Percentiles rank a stretch among this genome's conserved stretches.
These are phyloP conservation scores for Trypanosoma melophagium DNA, from an alignment of 208 protist genomes.

Conservation along the genomic window DNA sequence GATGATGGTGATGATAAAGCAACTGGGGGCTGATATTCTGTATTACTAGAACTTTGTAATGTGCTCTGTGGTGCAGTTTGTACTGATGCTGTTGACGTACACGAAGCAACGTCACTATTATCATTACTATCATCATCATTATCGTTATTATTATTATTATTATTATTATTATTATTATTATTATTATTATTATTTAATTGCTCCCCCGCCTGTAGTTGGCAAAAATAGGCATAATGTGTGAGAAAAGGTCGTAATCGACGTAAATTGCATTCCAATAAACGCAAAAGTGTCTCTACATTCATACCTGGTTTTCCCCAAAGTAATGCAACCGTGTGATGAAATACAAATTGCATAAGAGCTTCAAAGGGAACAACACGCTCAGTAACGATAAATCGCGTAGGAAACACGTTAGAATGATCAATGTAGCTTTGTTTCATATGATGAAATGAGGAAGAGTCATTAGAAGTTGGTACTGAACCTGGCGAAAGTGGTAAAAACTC, in stretches of 20 bases:
- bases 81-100: neutral
- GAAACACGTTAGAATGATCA: neutral
- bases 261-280: constrained; percentile 75
- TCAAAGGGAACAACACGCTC: constrained; percentile 53
- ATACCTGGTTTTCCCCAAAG: constrained; percentile 64
- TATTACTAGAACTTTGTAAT: neutral
- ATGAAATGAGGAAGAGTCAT: neutral
- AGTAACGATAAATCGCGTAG: neutral
- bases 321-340: constrained; percentile 70
- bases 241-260: constrained; percentile 68
- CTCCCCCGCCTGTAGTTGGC: constrained; percentile 22
- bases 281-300: constrained; percentile 61
- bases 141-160: neutral
- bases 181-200: neutral
- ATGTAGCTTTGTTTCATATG: neutral
- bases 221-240: constrained; percentile 43
- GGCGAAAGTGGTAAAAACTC: constrained; percentile 4
- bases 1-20: neutral
- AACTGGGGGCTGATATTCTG: neutral
- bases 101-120: neutral
- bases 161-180: neutral
- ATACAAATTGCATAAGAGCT: constrained; percentile 68
- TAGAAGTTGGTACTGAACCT: neutral
- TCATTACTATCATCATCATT: neutral
- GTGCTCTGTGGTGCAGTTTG: too few relatives aligned